A percentile compares a stretch with the other conserved stretches of the same genome.
These are phyloP conservation scores for Acanthamoeba castellanii DNA, from an alignment of 208 protist genomes.

Conservation along the genomic window DNA sequence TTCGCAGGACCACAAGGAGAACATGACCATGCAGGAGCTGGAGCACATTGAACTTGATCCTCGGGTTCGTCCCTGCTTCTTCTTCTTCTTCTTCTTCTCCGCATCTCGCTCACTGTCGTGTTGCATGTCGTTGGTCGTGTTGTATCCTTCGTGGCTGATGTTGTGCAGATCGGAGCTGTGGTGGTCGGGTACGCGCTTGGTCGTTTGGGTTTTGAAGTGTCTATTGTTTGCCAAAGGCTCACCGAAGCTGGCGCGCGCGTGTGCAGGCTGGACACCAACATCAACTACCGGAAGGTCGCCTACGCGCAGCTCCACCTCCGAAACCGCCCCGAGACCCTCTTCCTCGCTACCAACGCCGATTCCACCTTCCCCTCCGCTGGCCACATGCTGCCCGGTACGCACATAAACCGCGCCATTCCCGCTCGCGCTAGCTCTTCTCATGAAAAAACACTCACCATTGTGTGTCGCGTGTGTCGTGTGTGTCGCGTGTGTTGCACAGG, in stretches of 20 bases:
- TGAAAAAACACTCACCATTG: not conserved
- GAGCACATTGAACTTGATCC: constrained; percentile 67
- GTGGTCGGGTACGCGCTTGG: constrained; percentile 44
- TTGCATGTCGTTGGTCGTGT: not conserved
- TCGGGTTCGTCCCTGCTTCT: constrained; percentile 6
- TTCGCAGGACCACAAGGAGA: constrained; percentile 34
- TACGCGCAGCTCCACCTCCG: constrained; percentile 74
- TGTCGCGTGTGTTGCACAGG: not conserved
- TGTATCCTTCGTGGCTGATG: not conserved
- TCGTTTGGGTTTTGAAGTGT: not conserved
- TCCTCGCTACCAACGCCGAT: constrained; percentile 84
- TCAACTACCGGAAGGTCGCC: constrained; percentile 80
- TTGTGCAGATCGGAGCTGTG: constrained; percentile 75
- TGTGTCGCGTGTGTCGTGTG: not conserved
- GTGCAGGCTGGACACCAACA: constrained; percentile 69
- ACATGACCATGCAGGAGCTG: constrained; percentile 69
- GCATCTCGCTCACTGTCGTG: not conserved
- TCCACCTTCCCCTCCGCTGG: constrained; percentile 69
- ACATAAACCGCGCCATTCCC: not conserved
- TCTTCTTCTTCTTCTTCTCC: not conserved
- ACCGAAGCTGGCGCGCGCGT: not conserved
- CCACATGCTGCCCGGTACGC: constrained; percentile 15
- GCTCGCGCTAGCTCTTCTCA: not conserved
- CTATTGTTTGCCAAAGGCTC: not conserved
- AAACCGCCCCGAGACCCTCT: constrained; percentile 52